Base-by-base conservation (phyloP, 1,284 basidiomycete genomes). In the Ustilago bromivora region DNA sequence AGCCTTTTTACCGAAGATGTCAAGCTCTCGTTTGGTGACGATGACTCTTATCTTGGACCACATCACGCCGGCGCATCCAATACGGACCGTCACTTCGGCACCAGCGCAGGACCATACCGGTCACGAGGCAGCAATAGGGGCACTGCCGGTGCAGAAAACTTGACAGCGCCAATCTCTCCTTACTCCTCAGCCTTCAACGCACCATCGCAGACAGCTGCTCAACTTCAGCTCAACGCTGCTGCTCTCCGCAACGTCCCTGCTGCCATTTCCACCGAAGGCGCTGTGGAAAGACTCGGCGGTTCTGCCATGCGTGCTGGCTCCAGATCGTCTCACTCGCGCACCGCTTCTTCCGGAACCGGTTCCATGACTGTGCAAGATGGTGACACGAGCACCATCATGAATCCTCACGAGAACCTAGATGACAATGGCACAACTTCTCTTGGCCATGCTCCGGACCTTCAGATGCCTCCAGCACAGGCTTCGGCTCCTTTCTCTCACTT, bases 1-100 rank as follows among this genome's bases (percentile, higher is more conserved):
- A 93, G 88, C 66, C 89, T 99, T 55, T 99, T 99, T 87, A 99
- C 97, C 1, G 96, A 99, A 87, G 93, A 98, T 83, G 92, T 99
- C 81, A 93, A 95, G 87, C 91, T 98, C 79, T 92, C 94, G 7
- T 80, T 83, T 36, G 76, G 73, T 19, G 76, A 82, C 15, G 61
- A 74, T 6, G 75, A 73, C 15, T n/a, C 67, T 53, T 61, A 67
- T 31, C 52, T 57, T n/a, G 61, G 49, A 6, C 19, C 59, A 28
- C 41, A 62, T n/a, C 49, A 64, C 35, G 52, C 60, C 0, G 61
- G 34, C 35, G 43, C 64, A 5, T 32, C 56, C 7, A 28, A 43
- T 19, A 70, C 71, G 67, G 72, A 75, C 28, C 72, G 67, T 13
- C 36, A 63, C 19, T 36, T 36, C 36, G 62, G 53, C 41, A 58